phyloP scores from a whole-genome alignment of 768 basidiomycete genomes.

The Auriculariales sp. region DNA sequence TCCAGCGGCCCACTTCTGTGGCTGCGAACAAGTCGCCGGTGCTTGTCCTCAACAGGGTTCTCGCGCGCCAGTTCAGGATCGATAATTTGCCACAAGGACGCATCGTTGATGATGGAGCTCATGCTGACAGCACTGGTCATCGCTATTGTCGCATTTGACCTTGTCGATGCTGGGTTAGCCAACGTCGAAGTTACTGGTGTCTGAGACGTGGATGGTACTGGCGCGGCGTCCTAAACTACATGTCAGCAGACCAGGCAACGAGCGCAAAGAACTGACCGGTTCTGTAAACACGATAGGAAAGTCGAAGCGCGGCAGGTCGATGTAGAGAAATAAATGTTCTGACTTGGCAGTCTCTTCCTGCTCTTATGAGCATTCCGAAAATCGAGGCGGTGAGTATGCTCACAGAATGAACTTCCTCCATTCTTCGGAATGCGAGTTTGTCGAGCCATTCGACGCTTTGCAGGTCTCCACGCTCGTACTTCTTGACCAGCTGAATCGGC shows the following conservation, averaged over 20 bases:
- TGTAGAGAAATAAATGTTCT: slow-evolving; percentile 87
- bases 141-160: slow-evolving; percentile 23
- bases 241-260: not conserved
- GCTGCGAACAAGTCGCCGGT: slow-evolving; percentile 83
- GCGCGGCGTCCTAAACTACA: slow-evolving; percentile 4
- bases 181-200: slow-evolving; percentile 23
- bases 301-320: slow-evolving; percentile 91
- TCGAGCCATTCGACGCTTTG: slow-evolving; percentile 94
- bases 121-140: slow-evolving; percentile 25
- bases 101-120: slow-evolving; percentile 40
- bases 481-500: slow-evolving; percentile 51
- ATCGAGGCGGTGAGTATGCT: slow-evolving; percentile 13
- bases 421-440: slow-evolving; percentile 81
- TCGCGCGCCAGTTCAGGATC: slow-evolving; percentile 87
- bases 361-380: not conserved
- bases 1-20: slow-evolving; percentile 92
- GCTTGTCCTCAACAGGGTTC: slow-evolving; percentile 96
- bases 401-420: slow-evolving; percentile 89
- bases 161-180: slow-evolving; percentile 20
- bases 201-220: not conserved
- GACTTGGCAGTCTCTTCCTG: slow-evolving; percentile 87
- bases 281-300: slow-evolving; percentile 95
- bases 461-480: slow-evolving; percentile 88
- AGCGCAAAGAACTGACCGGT: slow-evolving; percentile 34
- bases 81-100: slow-evolving; percentile 70